Percentiles rank a stretch among this genome's conserved stretches.
Evolutionary conservation across 169 alveolate species (phyloP).

Genomic region (Amoebophrya sp.): DNA sequence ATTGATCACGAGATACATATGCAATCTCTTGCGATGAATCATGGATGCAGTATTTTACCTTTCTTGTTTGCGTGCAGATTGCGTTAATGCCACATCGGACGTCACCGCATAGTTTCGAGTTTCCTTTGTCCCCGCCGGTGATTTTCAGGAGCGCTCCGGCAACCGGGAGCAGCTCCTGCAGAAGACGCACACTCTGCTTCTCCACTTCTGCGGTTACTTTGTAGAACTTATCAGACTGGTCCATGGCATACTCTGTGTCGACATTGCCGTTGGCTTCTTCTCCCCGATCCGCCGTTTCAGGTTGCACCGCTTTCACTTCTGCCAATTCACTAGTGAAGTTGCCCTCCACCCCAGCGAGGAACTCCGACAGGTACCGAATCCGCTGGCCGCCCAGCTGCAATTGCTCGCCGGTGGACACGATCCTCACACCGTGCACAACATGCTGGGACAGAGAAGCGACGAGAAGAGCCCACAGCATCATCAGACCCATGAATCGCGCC

Average conservation of each 20-base stretch:
- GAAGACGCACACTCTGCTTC: neutral
- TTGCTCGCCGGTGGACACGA: too few species aligned
- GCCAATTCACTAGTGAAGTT: neutral
- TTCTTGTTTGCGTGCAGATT: neutral
- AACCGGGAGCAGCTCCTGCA: neutral
- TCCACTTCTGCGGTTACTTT: neutral
- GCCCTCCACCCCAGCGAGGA: neutral
- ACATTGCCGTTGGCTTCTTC: neutral
- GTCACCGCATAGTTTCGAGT: neutral
- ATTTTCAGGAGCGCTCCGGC: neutral
- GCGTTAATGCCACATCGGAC: neutral
- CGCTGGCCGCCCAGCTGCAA: too few species aligned
- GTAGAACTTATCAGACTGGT: neutral
- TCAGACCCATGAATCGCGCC: too few species aligned
- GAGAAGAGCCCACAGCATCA: too few species aligned
- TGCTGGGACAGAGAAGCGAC: too few species aligned
- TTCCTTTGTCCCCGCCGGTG: neutral
- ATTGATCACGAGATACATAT: too few species aligned
- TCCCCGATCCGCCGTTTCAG: neutral
- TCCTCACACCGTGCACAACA: too few species aligned
- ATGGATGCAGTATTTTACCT: neutral
- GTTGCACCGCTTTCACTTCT: neutral
- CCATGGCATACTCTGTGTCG: neutral
- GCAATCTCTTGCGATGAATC: too few species aligned
- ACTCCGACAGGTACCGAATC: neutral